Conservation (phyloP, 1,139 yeast genomes). For the Pichia sp. region DNA sequence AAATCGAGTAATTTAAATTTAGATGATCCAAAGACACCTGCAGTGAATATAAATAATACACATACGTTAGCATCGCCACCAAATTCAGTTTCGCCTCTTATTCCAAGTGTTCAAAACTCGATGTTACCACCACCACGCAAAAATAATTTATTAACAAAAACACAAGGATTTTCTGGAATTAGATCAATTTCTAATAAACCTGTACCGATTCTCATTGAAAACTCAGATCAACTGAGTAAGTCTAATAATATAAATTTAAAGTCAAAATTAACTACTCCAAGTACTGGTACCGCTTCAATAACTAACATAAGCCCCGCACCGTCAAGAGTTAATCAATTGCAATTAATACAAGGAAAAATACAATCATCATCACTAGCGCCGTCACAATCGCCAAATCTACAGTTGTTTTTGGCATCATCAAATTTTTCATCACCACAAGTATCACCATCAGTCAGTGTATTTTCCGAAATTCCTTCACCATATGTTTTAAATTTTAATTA, state of each 20-base stretch:
- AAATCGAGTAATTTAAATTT: neutral
- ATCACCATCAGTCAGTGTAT: conserved; percentile 9
- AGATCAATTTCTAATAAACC: conserved; percentile 27
- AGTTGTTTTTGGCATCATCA: neutral
- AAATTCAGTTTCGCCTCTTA: conserved; percentile 17
- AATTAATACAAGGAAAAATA: neutral
- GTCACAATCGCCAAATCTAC: neutral
- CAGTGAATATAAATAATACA: neutral
- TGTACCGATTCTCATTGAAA: conserved; percentile 24
- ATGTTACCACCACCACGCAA: conserved; percentile 29
- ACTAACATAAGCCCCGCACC: conserved; percentile 4
- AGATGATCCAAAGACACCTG: conserved; percentile 13
- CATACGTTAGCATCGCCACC: conserved; percentile 18
- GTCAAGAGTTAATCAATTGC: neutral
- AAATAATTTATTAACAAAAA: conserved; percentile 14
- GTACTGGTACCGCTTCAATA: conserved; percentile 8
- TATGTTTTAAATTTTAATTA: conserved; percentile 1
- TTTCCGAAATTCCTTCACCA: conserved; percentile 5
- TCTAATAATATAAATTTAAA: conserved; percentile 9
- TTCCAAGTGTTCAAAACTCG: conserved; percentile 18
- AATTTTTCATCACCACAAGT: conserved; percentile 6
- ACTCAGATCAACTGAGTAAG: conserved; percentile 5
- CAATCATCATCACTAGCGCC: neutral
- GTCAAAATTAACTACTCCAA: conserved; percentile 14
- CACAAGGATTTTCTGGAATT: conserved; percentile 17